These are phyloP conservation scores for Pseudomicrostroma phylloplanum DNA, from an alignment of 1,284 basidiomycete species.

Conservation along the genomic window DNA sequence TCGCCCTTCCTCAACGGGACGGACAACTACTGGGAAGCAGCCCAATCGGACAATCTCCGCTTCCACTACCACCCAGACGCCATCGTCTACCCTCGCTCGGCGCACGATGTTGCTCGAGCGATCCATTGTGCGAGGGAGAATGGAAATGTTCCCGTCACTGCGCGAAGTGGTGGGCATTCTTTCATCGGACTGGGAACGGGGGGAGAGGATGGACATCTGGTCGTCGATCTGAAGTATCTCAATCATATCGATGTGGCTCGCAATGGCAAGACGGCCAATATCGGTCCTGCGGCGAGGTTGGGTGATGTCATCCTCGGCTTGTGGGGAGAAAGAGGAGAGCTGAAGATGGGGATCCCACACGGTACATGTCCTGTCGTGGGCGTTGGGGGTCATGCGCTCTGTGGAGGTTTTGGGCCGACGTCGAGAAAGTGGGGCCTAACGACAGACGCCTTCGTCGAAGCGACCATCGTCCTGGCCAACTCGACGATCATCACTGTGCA, in stretches of 20 bases:
- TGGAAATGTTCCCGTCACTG: conserved; percentile 32
- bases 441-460: conserved; percentile 42
- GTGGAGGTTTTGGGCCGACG: conserved; percentile 46
- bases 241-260: conserved; percentile 29
- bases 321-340: conserved; percentile 21
- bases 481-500: conserved; percentile 36
- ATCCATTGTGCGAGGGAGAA: conserved; percentile 35
- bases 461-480: conserved; percentile 51
- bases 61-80: conserved; percentile 46
- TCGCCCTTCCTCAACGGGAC: conserved; percentile 7
- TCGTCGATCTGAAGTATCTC: conserved; percentile 40
- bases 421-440: conserved; percentile 48
- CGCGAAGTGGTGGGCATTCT: conserved; percentile 50
- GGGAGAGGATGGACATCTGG: conserved; percentile 40
- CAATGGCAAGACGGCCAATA: conserved; percentile 22
- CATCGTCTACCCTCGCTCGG: conserved; percentile 36
- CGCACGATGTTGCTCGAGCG: conserved; percentile 32
- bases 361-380: conserved; percentile 51
- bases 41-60: conserved; percentile 49
- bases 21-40: conserved; percentile 18
- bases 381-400: conserved; percentile 46
- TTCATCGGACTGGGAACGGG: conserved; percentile 47
- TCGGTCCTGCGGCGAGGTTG: conserved; percentile 46
- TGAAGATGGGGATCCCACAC: conserved; percentile 38
- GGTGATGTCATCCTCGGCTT: conserved; percentile 50